A percentile compares a stretch with the other conserved stretches of the same genome.
phyloP scores from a whole-genome alignment of 768 basidiomycete genomes.

The Exidia glandulosa region DNA sequence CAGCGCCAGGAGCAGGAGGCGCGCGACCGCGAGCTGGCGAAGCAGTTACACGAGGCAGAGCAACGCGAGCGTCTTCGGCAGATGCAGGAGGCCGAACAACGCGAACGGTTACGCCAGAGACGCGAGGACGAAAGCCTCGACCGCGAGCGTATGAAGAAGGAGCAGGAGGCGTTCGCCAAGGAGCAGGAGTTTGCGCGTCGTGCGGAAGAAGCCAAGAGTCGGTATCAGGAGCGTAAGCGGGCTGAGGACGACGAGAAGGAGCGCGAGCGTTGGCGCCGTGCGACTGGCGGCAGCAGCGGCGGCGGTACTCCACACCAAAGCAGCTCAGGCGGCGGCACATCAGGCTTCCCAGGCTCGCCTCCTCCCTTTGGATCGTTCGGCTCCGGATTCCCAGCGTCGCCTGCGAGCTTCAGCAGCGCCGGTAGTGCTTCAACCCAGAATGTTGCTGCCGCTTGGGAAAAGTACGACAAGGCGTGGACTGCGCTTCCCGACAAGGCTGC shows the following conservation, averaged over 20 bases:
- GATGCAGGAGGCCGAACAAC: neutral
- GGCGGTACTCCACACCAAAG: neutral
- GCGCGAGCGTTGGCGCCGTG: slow-evolving; percentile 2
- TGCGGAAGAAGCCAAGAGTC: slow-evolving; percentile 1
- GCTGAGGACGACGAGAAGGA: slow-evolving; percentile 6
- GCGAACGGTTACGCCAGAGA: neutral
- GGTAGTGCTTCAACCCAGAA: neutral
- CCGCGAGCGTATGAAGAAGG: slow-evolving; percentile 1
- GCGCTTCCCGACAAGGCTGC: neutral
- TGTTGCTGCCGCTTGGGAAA: slow-evolving; percentile 6
- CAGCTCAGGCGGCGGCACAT: neutral
- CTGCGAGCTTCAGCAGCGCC: neutral
- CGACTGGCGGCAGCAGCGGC: neutral
- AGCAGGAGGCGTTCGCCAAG: slow-evolving; percentile 29
- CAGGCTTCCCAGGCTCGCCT: neutral
- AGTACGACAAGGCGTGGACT: slow-evolving; percentile 10
- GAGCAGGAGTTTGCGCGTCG: neutral
- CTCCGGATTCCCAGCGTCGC: neutral
- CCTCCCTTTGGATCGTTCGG: slow-evolving; percentile 7
- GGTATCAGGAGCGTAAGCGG: slow-evolving; percentile 7
- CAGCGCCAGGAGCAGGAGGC: slow-evolving; percentile 42
- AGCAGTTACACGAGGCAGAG: neutral
- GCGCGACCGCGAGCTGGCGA: slow-evolving; percentile 29
- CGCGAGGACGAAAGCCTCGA: neutral
- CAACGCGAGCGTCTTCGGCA: slow-evolving; percentile 5